phyloP scores from a whole-genome alignment of 805 yeast genomes.

The Candida germanica region DNA sequence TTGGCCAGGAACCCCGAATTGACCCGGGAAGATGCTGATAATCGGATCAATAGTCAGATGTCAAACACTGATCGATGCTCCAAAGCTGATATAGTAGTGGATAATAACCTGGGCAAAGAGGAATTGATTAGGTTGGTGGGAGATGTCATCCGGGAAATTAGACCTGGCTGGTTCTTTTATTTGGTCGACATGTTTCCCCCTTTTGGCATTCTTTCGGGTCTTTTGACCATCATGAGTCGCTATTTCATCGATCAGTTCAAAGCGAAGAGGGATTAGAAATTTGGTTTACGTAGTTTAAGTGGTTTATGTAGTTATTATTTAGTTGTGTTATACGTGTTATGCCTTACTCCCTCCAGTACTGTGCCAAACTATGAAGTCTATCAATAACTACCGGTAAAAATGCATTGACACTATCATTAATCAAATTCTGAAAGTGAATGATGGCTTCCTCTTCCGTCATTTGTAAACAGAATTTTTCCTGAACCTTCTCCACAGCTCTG shows the following conservation, averaged over 20 bases:
- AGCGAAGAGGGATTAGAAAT: background rate
- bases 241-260: conserved; percentile 19
- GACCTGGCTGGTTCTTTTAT: conserved; percentile 22
- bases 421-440: conserved; percentile 87
- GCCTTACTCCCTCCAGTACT: conserved; percentile 88
- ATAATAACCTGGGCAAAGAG: conserved; percentile 46
- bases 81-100: conserved; percentile 64
- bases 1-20: conserved; percentile 65
- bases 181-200: conserved; percentile 27
- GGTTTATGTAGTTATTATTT: background rate
- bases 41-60: conserved; percentile 79
- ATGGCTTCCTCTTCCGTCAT: conserved; percentile 96
- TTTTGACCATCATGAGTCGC: conserved; percentile 19
- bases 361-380: conserved; percentile 91
- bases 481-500: conserved; percentile 84
- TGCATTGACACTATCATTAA: conserved; percentile 92
- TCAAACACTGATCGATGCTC: conserved; percentile 51
- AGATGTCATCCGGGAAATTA: conserved; percentile 21
- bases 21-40: conserved; percentile 59
- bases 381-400: conserved; percentile 93
- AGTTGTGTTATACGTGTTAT: background rate
- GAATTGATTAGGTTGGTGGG: conserved; percentile 22
- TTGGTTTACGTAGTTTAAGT: background rate
- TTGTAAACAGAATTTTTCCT: conserved; percentile 90
- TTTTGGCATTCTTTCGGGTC: conserved; percentile 22